Evolutionary conservation across 805 yeast species (phyloP), one percentile per base, ranked within the genome.

Genomic region (Metschnikowia noctiluminum): DNA sequence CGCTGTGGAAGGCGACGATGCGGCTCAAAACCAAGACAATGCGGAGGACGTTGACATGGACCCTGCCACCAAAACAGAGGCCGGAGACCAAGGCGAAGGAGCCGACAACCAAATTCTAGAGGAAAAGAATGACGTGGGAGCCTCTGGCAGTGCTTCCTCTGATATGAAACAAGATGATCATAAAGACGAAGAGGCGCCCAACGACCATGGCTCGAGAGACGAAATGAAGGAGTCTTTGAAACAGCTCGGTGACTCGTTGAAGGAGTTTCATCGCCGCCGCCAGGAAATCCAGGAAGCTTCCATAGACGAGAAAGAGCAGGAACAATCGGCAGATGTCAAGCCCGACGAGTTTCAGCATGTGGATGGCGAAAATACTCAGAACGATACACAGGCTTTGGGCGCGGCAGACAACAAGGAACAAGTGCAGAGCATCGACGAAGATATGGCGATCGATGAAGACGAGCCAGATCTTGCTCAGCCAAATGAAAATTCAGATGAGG

Each of bases 331-430:
- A 11, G 83, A 79, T 50, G 85, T 82, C 52, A 77, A 82, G 43
- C 91, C 95, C 0, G 96, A 89, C 61, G 96, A 89, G 59, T 87
- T 89, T 64, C 89, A 88, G 62, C 94, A 88, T 59, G 73, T 85
- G 43, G 89, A 87, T 36, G 91, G 90, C 42, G 91, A 85, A 40
- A 85, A 86, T 52, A 81, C 92, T 3, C 82, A 85, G 28, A 75
- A 71, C 48, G 91, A 88, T 43, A 88, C 96, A 0, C 98, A 94
- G 65, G 99, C 98, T 0, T 70, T 94, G 44, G 98, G 98, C 21
- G 84, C 91, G 39, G 96, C 97, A 6, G 81, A 82, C 51, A 51
- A 50, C 46, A 79, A 83, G 59, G 96, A 90, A 40, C 90, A 87
- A 60, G 71, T 79, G 13, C 94, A 89, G 62, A 64, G 84, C 0